Base-by-base conservation (phyloP, 176 grass and related monocot species). In the Alloteropsis semialata region DNA sequence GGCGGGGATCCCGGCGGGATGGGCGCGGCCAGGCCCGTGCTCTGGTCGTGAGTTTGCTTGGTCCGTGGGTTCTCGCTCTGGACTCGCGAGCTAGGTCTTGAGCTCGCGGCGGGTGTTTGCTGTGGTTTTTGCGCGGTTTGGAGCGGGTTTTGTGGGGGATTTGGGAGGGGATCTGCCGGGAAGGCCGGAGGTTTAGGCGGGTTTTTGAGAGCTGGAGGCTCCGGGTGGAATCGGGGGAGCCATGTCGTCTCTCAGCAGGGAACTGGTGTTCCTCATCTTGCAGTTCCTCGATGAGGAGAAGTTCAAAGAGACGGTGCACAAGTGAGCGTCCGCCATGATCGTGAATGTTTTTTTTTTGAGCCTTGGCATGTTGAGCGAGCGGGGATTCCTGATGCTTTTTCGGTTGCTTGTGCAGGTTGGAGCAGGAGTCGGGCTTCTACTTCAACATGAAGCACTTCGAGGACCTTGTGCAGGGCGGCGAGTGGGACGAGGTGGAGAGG, bases 371-470 rank as follows among this genome's bases (percentile, higher is more conserved):
- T 65, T 66, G 72, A 56, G 57, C 36, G 44, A 77, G 25, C 53
- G 39, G 27, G 32, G 68, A 48, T 30, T 81, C 67, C 78, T 60
- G 39, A 77, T 13, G 24, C 10, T 25, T 22, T 33, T 46, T 59
- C 16, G 46, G 48, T 82, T 74, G 49, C 39, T 79, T 4, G 24
- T 62, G 73, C 77, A 99, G 97, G 84, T 88, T 99, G 85, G 97
- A 99, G 75, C 97, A 99, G 76, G 97, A 99, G 72, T 99, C 97
- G 2, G 97, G 93, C 24, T 99, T 96, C 87, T 99, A 96, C 85
- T 99, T 99, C 87, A 99, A 99, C 91, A 99, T 99, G 97, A 99
- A 99, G 83, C 89, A 99, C 65, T 99, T 99, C 30, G 97, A 99
- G 80, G 97, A 96, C 80, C 91, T 90, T 78, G 93, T 99, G 58